phyloP scores from a whole-genome alignment of 2,329 filamentous ascomycete genomes.

The Stachybotrys chlorohalonatus region DNA sequence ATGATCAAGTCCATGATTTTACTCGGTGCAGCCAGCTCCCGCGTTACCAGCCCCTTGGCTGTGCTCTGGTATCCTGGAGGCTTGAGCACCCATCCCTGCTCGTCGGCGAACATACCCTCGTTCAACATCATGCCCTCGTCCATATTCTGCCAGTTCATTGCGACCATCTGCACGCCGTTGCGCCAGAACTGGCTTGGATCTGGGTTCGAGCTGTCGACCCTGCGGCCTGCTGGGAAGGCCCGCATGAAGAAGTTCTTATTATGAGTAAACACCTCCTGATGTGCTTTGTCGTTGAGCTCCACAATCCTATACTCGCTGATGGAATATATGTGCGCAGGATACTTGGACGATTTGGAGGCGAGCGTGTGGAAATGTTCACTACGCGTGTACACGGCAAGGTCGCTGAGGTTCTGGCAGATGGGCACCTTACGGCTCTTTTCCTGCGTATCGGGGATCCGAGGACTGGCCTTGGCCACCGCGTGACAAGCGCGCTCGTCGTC shows the following conservation, averaged over 20 bases:
- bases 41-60: constrained; percentile 26
- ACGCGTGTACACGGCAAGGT: constrained; percentile 76
- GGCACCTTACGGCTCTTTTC: constrained; percentile 35
- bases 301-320: constrained; percentile 74
- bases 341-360: constrained; percentile 51
- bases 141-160: constrained; percentile 94
- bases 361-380: constrained; percentile 74
- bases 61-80: constrained; percentile 60
- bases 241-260: constrained; percentile 85
- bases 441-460: constrained; percentile 3
- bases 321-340: constrained; percentile 69
- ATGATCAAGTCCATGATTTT: constrained; percentile 59
- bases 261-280: constrained; percentile 73
- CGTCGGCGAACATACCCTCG: constrained; percentile 90
- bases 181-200: constrained; percentile 90
- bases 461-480: constrained; percentile 4
- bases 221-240: constrained; percentile 73
- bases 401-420: constrained; percentile 64
- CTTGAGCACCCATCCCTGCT: constrained; percentile 79
- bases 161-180: constrained; percentile 93
- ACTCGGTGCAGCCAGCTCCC: constrained; percentile 36
- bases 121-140: constrained; percentile 95
- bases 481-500: constrained; percentile 30
- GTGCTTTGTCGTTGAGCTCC: constrained; percentile 46
- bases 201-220: constrained; percentile 86